Percentiles rank a stretch among this genome's conserved stretches.
Conservation (phyloP, 2,329 filamentous ascomycete genomes). For the Aureobasidium sp. region DNA sequence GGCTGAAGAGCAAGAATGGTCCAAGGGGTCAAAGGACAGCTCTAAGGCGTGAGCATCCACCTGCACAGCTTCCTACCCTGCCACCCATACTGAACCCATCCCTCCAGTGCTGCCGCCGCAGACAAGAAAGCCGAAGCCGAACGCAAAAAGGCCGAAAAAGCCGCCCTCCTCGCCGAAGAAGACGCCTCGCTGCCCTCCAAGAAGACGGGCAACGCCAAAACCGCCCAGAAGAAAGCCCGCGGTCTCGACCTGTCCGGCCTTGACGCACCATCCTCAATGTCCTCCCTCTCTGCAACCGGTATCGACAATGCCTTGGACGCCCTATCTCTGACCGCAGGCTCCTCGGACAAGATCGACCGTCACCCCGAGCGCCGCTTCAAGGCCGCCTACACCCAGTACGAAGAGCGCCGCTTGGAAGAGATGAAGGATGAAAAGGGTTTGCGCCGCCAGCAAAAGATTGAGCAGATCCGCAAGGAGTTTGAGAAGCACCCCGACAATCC, state of each 20-base stretch:
- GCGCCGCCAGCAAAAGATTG: conserved; percentile 73
- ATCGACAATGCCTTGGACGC: conserved; percentile 94
- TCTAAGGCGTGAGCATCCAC: conserved; percentile 66
- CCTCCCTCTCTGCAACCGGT: conserved; percentile 67
- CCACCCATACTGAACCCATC: neutral
- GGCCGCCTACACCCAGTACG: conserved; percentile 73
- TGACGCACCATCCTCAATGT: conserved; percentile 46
- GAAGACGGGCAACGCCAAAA: conserved; percentile 58
- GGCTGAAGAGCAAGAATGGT: conserved; percentile 69
- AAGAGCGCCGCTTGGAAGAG: conserved; percentile 72
- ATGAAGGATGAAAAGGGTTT: conserved; percentile 79
- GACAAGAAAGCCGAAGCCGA: conserved; percentile 74
- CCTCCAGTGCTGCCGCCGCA: conserved; percentile 68
- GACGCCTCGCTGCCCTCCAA: conserved; percentile 59
- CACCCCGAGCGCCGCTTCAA: conserved; percentile 84
- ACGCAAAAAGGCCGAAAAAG: conserved; percentile 86
- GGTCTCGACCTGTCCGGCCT: conserved; percentile 70
- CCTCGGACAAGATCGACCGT: conserved; percentile 62
- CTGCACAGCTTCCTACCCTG: neutral
- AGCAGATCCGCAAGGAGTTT: conserved; percentile 82
- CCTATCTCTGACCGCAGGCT: conserved; percentile 56
- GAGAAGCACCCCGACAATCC: conserved; percentile 92
- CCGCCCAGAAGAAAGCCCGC: conserved; percentile 47
- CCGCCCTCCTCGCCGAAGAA: conserved; percentile 73
- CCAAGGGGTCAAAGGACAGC: conserved; percentile 73